A percentile compares a stretch with the other conserved stretches of the same genome.
Evolutionary conservation across 805 yeast species (phyloP).

Genomic region (Metschnikowia gelsemii): DNA sequence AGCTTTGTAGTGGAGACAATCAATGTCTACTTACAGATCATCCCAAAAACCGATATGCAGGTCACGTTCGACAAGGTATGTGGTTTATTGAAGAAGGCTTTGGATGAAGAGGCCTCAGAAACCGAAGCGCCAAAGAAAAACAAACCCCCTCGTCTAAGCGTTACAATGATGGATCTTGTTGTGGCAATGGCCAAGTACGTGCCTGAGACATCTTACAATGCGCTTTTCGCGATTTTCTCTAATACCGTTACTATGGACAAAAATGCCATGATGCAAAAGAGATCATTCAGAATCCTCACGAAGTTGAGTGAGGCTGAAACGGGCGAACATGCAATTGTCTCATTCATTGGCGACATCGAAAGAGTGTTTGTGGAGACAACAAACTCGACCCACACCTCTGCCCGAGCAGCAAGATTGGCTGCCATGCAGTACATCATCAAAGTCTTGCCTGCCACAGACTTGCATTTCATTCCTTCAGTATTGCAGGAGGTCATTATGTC

Average conservation of each 20-base stretch:
- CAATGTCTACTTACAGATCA: constrained; percentile 72
- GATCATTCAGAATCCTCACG: constrained; percentile 78
- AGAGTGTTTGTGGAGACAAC: constrained; percentile 57
- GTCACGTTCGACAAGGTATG: constrained; percentile 85
- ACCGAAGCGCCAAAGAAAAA: constrained; percentile 33
- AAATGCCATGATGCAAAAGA: constrained; percentile 77
- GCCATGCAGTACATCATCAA: constrained; percentile 64
- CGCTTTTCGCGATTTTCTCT: constrained; percentile 75
- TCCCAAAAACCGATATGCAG: constrained; percentile 63
- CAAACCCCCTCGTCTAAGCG: constrained; percentile 53
- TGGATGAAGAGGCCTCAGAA: constrained; percentile 45
- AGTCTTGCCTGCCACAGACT: constrained; percentile 59
- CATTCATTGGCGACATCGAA: constrained; percentile 59
- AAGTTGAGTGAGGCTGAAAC: constrained; percentile 66
- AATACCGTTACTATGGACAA: constrained; percentile 53
- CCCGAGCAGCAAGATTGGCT: constrained; percentile 75
- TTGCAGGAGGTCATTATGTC: constrained; percentile 86
- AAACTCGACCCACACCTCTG: constrained; percentile 61
- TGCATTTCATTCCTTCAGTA: constrained; percentile 76
- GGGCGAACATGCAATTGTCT: constrained; percentile 55
- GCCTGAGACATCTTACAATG: constrained; percentile 66
- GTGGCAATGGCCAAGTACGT: constrained; percentile 85
- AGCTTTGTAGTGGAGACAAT: constrained; percentile 84
- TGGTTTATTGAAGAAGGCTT: constrained; percentile 67
- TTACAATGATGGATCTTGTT: constrained; percentile 88